These are phyloP conservation scores for Rhizophlyctis rosea DNA, from an alignment of 192 early-diverging fungal genomes.

Conservation along the genomic window DNA sequence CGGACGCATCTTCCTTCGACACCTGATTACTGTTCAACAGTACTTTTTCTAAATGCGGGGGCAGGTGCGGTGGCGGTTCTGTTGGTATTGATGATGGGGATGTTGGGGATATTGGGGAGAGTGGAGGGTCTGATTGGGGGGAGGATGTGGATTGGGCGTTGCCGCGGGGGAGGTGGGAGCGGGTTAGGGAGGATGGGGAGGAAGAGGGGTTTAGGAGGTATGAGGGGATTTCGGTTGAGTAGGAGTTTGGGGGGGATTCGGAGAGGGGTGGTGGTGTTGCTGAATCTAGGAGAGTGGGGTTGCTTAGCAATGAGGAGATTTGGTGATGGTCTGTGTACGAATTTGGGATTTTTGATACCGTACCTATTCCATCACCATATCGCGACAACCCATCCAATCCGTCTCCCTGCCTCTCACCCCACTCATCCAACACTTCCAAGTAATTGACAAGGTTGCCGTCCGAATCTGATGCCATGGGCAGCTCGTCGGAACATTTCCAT, in stretches of 20 bases:
- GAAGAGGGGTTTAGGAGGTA: no score
- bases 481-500: slow-evolving; percentile 91
- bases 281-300: not conserved
- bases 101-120: slow-evolving; percentile 11
- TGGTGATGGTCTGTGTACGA: not conserved
- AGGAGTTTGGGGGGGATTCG: slow-evolving; percentile 63
- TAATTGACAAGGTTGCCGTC: slow-evolving; percentile 97
- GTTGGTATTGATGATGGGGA: slow-evolving; percentile 24
- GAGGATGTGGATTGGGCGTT: no score
- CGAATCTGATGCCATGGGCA: slow-evolving; percentile 86
- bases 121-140: slow-evolving; percentile 10
- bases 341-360: not conserved
- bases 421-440: slow-evolving; percentile 77
- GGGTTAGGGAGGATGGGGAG: no score
- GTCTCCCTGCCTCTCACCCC: slow-evolving; percentile 57
- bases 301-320: not conserved
- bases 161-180: no score
- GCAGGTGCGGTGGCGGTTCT: slow-evolving; percentile 76
- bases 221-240: slow-evolving; percentile 59
- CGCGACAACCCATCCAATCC: slow-evolving; percentile 40
- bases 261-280: slow-evolving; percentile 23
- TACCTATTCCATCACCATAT: slow-evolving; percentile 9
- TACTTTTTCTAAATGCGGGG: slow-evolving; percentile 91
- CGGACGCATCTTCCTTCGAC: slow-evolving; percentile 66
- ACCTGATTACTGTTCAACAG: slow-evolving; percentile 68